Evolutionary conservation across 306 rosid genomes (phyloP).

Genomic region (Fagus crenata): DNA sequence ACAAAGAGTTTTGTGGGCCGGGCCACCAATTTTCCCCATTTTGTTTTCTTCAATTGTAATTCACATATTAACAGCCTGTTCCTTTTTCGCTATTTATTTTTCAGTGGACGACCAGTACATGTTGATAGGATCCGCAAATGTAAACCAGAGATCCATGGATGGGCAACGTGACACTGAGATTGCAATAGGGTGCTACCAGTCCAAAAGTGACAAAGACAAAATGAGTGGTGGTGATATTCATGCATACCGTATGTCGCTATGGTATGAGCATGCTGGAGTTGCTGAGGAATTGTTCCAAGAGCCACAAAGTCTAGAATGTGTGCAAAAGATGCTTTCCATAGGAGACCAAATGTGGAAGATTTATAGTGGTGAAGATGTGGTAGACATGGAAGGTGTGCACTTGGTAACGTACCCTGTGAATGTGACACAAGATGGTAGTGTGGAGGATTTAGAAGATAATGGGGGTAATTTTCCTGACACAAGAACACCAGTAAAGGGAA

Average conservation of each 20-base stretch:
- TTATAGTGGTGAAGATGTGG: slow-evolving; percentile 52
- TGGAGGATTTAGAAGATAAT: slow-evolving; percentile 41
- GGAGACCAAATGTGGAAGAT: slow-evolving; percentile 68
- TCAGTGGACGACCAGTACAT: slow-evolving; percentile 89
- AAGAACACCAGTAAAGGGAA: slow-evolving; percentile 50
- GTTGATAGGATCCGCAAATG: slow-evolving; percentile 90
- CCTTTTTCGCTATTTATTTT: not conserved
- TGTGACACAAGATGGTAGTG: slow-evolving; percentile 51
- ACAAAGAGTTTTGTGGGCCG: too few species aligned
- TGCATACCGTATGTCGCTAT: slow-evolving; percentile 66
- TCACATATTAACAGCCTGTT: not conserved
- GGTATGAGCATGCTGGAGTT: slow-evolving; percentile 78
- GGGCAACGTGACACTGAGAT: slow-evolving; percentile 90
- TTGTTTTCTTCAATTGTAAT: not conserved
- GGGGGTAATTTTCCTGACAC: slow-evolving; percentile 76
- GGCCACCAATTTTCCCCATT: too few species aligned
- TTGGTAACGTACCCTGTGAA: slow-evolving; percentile 63
- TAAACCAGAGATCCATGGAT: slow-evolving; percentile 96
- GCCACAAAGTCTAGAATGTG: slow-evolving; percentile 51
- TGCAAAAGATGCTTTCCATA: slow-evolving; percentile 31
- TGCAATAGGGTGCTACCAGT: slow-evolving; percentile 80
- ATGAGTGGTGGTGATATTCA: slow-evolving; percentile 47
- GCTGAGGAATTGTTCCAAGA: slow-evolving; percentile 33
- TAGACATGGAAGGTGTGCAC: slow-evolving; percentile 82
- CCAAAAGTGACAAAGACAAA: slow-evolving; percentile 19